These are phyloP conservation scores for Ceratocystis cubensis DNA, from an alignment of 2,329 filamentous ascomycete genomes.

Conservation along the genomic window DNA sequence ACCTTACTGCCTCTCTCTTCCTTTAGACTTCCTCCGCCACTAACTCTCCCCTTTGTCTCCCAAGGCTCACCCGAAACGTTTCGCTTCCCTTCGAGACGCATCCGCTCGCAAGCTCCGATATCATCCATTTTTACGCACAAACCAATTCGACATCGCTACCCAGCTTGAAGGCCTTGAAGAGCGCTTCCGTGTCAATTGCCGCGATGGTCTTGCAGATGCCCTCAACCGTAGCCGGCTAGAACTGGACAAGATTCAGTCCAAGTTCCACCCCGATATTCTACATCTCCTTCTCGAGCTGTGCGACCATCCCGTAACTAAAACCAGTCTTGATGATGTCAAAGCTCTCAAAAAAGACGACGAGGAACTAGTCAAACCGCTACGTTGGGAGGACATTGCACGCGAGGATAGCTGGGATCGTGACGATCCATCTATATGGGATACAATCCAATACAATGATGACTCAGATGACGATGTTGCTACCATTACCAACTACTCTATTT, in stretches of 20 bases:
- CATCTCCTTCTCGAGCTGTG: constrained; percentile 70
- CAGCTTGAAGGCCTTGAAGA: constrained; percentile 65
- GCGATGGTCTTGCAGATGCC: constrained; percentile 66
- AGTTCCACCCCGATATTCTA: constrained; percentile 68
- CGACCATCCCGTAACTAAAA: constrained; percentile 61
- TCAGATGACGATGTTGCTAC: constrained; percentile 42
- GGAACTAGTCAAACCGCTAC: constrained; percentile 40
- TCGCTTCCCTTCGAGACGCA: constrained; percentile 27
- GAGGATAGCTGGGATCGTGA: constrained; percentile 57
- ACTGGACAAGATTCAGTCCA: constrained; percentile 40
- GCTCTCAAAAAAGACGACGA: constrained; percentile 31
- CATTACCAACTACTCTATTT: constrained; percentile 29
- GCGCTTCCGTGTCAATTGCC: constrained; percentile 68
- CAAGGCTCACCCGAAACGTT: constrained; percentile 24
- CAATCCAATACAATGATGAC: constrained; percentile 54
- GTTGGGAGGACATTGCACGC: constrained; percentile 66
- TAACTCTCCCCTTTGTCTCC: background rate
- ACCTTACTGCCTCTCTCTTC: constrained; percentile 15
- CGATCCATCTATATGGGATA: constrained; percentile 56
- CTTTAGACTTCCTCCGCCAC: background rate
- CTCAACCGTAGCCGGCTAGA: constrained; percentile 47
- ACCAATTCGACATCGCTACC: constrained; percentile 60
- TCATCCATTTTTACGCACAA: constrained; percentile 51
- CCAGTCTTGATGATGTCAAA: constrained; percentile 51
- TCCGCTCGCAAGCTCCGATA: constrained; percentile 34